Conservation (phyloP, 306 rosid genomes). For the Clitoria ternatea region DNA sequence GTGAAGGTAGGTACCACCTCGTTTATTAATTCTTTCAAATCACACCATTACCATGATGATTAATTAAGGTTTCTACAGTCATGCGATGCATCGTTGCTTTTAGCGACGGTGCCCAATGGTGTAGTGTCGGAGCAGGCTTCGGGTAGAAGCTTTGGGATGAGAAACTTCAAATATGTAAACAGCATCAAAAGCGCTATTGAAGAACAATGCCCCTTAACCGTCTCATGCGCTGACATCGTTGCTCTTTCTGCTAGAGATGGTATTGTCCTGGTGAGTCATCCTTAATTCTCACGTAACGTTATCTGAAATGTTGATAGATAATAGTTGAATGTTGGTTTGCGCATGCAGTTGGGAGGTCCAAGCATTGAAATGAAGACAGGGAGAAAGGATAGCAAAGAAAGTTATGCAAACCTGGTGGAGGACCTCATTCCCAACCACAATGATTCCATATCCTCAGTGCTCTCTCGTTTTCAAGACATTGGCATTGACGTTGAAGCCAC, state of each 20-base stretch:
- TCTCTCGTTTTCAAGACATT: constrained; percentile 62
- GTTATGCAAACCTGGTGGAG: constrained; percentile 38
- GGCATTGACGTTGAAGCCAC: constrained; percentile 74
- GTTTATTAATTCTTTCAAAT: too few relatives aligned
- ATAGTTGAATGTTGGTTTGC: not conserved
- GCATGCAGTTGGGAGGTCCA: constrained; percentile 73
- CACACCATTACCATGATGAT: not conserved
- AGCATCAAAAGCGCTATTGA: constrained; percentile 72
- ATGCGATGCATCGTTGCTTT: constrained; percentile 77
- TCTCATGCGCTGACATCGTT: constrained; percentile 87
- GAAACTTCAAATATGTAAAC: constrained; percentile 70
- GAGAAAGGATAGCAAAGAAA: constrained; percentile 64
- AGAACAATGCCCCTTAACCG: constrained; percentile 56
- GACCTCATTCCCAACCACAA: constrained; percentile 69
- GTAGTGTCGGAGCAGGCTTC: constrained; percentile 65
- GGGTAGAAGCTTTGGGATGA: constrained; percentile 70
- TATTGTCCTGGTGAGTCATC: constrained; percentile 45
- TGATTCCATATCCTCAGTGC: constrained; percentile 57
- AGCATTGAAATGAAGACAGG: constrained; percentile 70
- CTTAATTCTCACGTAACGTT: too few relatives aligned
- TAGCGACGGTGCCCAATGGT: constrained; percentile 29
- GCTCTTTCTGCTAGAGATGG: constrained; percentile 88
- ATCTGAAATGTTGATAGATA: too few relatives aligned
- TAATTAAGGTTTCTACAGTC: constrained; percentile 35
- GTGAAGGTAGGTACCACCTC: constrained; percentile 48